A percentile compares a stretch with the other conserved stretches of the same genome.
phyloP scores from a whole-genome alignment of 257 asterid genomes.

The Nicotiana sylvestris region DNA sequence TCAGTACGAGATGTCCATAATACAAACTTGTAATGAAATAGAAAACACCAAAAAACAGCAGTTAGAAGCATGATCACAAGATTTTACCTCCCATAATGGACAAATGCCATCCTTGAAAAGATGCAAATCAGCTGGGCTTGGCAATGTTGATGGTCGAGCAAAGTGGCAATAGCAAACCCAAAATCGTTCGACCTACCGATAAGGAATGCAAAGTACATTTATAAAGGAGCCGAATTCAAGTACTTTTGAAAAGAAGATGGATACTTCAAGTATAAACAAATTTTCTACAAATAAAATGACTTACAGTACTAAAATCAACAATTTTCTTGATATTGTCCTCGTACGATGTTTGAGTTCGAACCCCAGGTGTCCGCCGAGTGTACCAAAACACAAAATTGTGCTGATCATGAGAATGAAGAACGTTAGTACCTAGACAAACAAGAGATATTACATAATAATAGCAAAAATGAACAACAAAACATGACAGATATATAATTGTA shows the following conservation, averaged over 20 bases:
- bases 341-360: slow-evolving; percentile 75
- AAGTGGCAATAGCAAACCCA: slow-evolving; percentile 93
- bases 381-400: slow-evolving; percentile 85
- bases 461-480: background rate
- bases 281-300: slow-evolving; percentile 17
- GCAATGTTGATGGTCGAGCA: slow-evolving; percentile 73
- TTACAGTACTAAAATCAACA: slow-evolving; percentile 87
- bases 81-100: slow-evolving; percentile 88
- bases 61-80: slow-evolving; percentile 12
- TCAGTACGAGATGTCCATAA: background rate
- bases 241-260: background rate
- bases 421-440: background rate
- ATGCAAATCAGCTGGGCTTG: slow-evolving; percentile 91
- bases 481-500: slow-evolving; percentile 12
- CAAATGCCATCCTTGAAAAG: slow-evolving; percentile 94
- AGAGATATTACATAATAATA: background rate
- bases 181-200: slow-evolving; percentile 72
- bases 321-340: slow-evolving; percentile 90
- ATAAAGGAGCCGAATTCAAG: background rate
- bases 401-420: slow-evolving; percentile 37
- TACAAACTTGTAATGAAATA: background rate
- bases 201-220: background rate
- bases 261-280: slow-evolving; percentile 9
- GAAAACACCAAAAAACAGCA: background rate
- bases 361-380: slow-evolving; percentile 93